Conservation (phyloP, 345 rosid species). For the Sisymbrium altissimum region DNA sequence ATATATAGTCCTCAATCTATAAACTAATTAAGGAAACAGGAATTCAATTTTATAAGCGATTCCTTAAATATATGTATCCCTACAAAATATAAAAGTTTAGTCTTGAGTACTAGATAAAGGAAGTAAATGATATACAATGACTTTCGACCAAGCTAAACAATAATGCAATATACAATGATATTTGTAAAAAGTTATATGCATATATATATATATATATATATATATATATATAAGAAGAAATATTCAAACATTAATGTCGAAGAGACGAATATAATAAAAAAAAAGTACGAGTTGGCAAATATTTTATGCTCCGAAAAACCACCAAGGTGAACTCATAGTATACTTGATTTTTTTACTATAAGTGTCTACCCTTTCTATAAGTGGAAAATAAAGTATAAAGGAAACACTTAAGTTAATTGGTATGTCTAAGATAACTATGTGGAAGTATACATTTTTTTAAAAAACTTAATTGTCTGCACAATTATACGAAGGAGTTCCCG, state of each 20-base stretch:
- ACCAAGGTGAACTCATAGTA: background rate
- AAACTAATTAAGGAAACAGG: background rate
- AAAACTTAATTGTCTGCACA: background rate
- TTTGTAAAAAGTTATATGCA: background rate
- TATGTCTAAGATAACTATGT: background rate
- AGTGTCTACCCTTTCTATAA: slow-evolving; percentile 6
- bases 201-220: no score
- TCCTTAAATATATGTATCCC: background rate
- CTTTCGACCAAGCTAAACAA: no score
- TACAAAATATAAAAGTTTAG: background rate
- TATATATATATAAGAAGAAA: background rate
- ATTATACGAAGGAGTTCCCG: background rate
- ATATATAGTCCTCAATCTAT: no score
- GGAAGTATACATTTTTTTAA: background rate
- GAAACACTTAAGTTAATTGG: background rate
- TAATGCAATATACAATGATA: background rate
- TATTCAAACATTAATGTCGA: background rate
- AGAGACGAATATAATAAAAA: background rate
- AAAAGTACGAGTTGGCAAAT: slow-evolving; percentile 16
- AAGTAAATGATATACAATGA: background rate
- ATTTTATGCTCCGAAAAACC: background rate
- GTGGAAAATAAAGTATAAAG: slow-evolving; percentile 12
- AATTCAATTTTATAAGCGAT: background rate
- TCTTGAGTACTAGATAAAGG: background rate
- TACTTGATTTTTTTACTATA: slow-evolving; percentile 21